Percentiles rank a stretch among this genome's conserved stretches.
Conservation (phyloP, 1,284 basidiomycete species). For the Thelephora terrestris region DNA sequence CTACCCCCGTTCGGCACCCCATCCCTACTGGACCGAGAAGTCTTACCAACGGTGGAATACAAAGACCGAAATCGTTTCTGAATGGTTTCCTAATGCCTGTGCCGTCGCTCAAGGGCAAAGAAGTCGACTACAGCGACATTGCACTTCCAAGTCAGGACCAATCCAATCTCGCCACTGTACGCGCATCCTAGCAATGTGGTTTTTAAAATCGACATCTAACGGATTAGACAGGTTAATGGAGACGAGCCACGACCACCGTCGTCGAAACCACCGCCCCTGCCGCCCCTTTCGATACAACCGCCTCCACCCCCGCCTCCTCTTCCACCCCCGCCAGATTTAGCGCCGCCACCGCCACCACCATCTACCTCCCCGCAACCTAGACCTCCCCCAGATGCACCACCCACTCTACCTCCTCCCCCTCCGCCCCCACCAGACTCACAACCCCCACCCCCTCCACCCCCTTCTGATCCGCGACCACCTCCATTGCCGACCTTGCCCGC, state of each 20-base stretch:
- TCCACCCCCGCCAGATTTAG: constrained; percentile 17
- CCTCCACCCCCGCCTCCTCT: constrained; percentile 16
- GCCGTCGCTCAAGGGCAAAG: constrained; percentile 23
- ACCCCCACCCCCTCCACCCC: constrained; percentile 10
- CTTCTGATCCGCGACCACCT: constrained; percentile 10
- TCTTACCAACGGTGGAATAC: constrained; percentile 27
- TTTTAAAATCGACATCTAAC: no score
- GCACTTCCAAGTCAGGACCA: not conserved
- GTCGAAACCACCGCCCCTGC: constrained; percentile 18
- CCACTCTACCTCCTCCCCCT: constrained; percentile 10
- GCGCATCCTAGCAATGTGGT: no score
- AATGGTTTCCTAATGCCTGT: constrained; percentile 13
- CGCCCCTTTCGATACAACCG: constrained; percentile 17
- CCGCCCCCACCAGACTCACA: constrained; percentile 3
- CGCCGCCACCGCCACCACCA: constrained; percentile 16
- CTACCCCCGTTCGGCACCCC: constrained; percentile 34
- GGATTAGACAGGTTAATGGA: no score
- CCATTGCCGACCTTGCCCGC: constrained; percentile 6
- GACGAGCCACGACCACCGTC: constrained; percentile 13
- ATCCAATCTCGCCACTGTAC: no score
- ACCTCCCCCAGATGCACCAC: constrained; percentile 17
- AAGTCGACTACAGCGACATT: constrained; percentile 20
- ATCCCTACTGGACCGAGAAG: constrained; percentile 53
- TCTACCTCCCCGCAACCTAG: constrained; percentile 21
- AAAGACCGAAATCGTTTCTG: constrained; percentile 17